Evolutionary conservation across 495 filamentous ascomycete genomes (phyloP), one percentile per base, ranked within the genome.

Genomic region (Penicillium arizonense): DNA sequence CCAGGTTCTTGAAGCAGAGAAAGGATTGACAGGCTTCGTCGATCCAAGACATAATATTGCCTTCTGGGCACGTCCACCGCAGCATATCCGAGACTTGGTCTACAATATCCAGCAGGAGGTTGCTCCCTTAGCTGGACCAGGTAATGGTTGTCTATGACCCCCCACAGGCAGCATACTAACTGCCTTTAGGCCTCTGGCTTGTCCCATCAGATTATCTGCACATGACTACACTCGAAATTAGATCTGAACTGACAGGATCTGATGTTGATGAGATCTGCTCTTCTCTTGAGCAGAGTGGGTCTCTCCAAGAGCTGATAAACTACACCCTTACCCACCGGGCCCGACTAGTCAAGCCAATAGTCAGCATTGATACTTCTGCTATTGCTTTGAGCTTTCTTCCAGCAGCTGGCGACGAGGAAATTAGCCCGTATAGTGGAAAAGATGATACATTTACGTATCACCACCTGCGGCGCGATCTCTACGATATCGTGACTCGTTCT

Each of bases 341-440:
- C 1, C 83, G 87, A 6, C 82, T 97, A 8, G 80, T 93, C 14
- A 91, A 87, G 63, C 94, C 93, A 2, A 74, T 88, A 64, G 59
- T 98, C 20, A 90, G 87, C 45, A 96, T 87, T 60, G 94, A 98
- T 61, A 80, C 86, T 2, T 82, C 88, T 3, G 93, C 90, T 3
- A 71, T 97, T 30, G 93, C 94, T 11, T 69, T 97, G 28, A 90
- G 86, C 10, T 96, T 96, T 67, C 66, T 96, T 1, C 92, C 93
- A 0, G 88, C 87, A 0, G 79, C 84, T 2, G 83, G 77, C 13
- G 83, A 86, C 62, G 65, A 58, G 5, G 58, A 55, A 5, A 0
- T 0, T 61, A 45, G 43, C 32, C n/a, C 39, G 11, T 42, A 34
- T 54, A 21, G 52, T 46, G 18, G 42, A 1, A 62, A 65, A 13